Base-by-base conservation (phyloP, 2,329 filamentous ascomycete genomes). In the Ascochyta clinopodiicola region DNA sequence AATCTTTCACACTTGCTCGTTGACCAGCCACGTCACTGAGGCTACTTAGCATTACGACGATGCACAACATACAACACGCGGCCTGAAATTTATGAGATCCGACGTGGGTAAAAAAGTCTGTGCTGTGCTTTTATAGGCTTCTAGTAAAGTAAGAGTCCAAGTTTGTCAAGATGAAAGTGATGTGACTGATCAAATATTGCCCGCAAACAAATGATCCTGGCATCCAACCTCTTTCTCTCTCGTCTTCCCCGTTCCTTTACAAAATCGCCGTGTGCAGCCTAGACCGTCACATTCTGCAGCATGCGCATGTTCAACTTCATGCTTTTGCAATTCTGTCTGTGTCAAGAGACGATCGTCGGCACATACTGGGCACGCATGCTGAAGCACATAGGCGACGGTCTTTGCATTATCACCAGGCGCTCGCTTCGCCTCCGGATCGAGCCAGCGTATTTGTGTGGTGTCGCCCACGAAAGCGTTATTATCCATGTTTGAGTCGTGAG, bases 361-460 rank as follows among this genome's bases (percentile, higher is more conserved):
- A 31, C 71, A 74, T 6, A 57, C 58, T 2, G 35, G 37, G 42
- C 71, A 74, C 37, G 52, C 57, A 40, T 59, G 57, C 19, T 60
- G 51, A 1, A 70, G 25, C 2, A 71, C 56, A 4, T 50, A 49
- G 1, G 51, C 37, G 1, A 46, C 35, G 6, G 58, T 56, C 40
- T 61, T 66, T 15, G 25, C 25, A 13, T 27, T 21, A 27, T 69
- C 61, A 2, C 44, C 50, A 7, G 56, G 55, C 8, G 56, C 55
- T 5, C 54, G 40, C 13, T 24, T 36, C 0, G 49, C 39, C 6
- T 64, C 64, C 2, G 64, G 57, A n/a, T 60, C 42, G 0, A 22
- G 52, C 67, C 69, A 74, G 17, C 68, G 60, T 5, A 74, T 56
- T 3, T 65, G 56, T 1, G 70, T 73, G 2, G 69, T 73, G 4